phyloP scores from a whole-genome alignment of 2,329 filamentous ascomycete genomes.

The Colletotrichum scovillei region DNA sequence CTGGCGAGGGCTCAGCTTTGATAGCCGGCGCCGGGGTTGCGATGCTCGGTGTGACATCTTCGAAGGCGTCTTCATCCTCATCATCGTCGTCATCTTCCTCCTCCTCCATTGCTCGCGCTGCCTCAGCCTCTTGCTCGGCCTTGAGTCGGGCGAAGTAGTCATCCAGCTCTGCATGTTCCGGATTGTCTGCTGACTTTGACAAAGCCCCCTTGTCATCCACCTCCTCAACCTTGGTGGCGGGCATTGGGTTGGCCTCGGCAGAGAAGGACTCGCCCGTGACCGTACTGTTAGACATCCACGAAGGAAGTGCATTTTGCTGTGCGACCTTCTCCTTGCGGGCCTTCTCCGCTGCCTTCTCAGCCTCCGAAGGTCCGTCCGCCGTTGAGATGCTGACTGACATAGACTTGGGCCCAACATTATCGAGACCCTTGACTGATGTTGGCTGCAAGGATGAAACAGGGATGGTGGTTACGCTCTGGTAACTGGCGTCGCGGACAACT shows the following conservation, averaged over 20 bases:
- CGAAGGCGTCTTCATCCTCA: constrained; percentile 59
- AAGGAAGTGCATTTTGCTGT: constrained; percentile 75
- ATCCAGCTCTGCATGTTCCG: constrained; percentile 69
- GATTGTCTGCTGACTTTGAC: constrained; percentile 55
- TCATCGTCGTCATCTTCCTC: constrained; percentile 45
- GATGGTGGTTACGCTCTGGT: constrained; percentile 64
- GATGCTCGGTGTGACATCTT: constrained; percentile 55
- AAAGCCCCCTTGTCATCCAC: constrained; percentile 61
- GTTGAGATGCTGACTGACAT: constrained; percentile 78
- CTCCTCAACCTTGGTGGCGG: constrained; percentile 51
- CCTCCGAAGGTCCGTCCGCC: constrained; percentile 72
- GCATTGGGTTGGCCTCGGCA: constrained; percentile 47
- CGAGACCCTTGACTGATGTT: constrained; percentile 76
- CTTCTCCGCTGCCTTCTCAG: constrained; percentile 73
- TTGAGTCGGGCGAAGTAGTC: constrained; percentile 76
- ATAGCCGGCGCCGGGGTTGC: constrained; percentile 41
- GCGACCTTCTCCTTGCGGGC: constrained; percentile 74
- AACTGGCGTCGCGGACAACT: constrained; percentile 73
- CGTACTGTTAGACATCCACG: constrained; percentile 79
- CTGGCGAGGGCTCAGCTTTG: constrained; percentile 49
- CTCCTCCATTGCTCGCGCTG: constrained; percentile 43
- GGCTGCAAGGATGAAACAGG: constrained; percentile 69
- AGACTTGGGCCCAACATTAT: constrained; percentile 74
- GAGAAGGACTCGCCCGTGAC: constrained; percentile 73
- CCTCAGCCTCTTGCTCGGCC: constrained; percentile 65